Evolutionary conservation across 108 stramenopile genomes (phyloP), one percentile per base, ranked within the genome.

Genomic region (Discostella pseudostelligera): DNA sequence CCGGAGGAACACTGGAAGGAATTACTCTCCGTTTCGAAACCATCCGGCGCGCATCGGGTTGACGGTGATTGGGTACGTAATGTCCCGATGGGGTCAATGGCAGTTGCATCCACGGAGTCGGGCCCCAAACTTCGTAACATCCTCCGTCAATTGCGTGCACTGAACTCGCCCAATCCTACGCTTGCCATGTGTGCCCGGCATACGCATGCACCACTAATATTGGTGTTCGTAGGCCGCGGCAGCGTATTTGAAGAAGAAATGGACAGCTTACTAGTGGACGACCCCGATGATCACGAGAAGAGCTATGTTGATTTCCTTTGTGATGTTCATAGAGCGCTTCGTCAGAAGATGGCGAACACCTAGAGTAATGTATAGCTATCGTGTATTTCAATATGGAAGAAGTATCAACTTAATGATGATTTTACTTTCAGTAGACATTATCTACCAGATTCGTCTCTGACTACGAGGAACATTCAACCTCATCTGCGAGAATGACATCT

Each of bases 231-330:
- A 32, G 76, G 80, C 4, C 64, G 62, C 9, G 74, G 82, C 22
- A 81, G 67, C 32, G 69, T 75, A 39, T 75, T 70, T 59, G 82
- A 83, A 61, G 76, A 67, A 29, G 67, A 81, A 53, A 69, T 79
- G 50, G 65, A 71, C 49, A 67, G 65, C 49, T 56, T 84, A 48
- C 64, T 84, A 56, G 74, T 84, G n/a, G 83, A 84, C 48, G 83
- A 84, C 61, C 60, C 63, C 20, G 75, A 79, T 26, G 42, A 19
- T 37, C 69, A 82, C 54, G 81, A 80, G 16, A 67, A 59, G 47
- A 55, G 59, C 32, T 84, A 84, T 56, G 78, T 79, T 50, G 83
- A 84, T 61, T 84, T 82, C 35, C 50, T 84, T 5, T 72, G 70
- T 59, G 20, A 58, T 17, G 42, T 84, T 6, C 83, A 84, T 56